phyloP scores from a whole-genome alignment of 2,329 filamentous ascomycete species.

The Aspergillus arachidicola region DNA sequence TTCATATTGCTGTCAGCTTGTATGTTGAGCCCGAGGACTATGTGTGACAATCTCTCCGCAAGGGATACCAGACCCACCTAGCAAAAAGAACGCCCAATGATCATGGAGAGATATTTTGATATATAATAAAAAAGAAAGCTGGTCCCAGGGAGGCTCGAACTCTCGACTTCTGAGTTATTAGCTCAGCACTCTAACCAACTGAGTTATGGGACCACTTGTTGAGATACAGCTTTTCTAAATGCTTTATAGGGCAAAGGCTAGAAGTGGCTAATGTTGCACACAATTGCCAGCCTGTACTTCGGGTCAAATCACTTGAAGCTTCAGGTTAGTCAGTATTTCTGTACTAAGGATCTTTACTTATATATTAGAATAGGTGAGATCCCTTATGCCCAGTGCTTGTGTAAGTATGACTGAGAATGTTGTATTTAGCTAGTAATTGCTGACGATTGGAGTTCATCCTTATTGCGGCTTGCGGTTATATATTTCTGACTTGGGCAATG shows the following conservation, averaged over 20 bases:
- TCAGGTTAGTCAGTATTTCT: too few relatives aligned
- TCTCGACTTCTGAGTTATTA: conserved; percentile 4
- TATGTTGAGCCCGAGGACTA: too few relatives aligned
- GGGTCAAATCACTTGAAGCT: too few relatives aligned
- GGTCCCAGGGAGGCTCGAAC: conserved; percentile 1
- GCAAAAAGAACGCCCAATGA: background rate
- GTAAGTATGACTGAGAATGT: too few relatives aligned
- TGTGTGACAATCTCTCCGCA: background rate
- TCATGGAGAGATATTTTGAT: too few relatives aligned
- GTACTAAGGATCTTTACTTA: too few relatives aligned
- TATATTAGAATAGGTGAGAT: too few relatives aligned
- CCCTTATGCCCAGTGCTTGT: fast-evolving
- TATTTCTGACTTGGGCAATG: background rate
- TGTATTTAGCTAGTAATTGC: too few relatives aligned
- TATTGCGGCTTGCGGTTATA: background rate
- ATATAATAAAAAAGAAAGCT: background rate
- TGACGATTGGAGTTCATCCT: background rate
- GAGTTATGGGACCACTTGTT: background rate
- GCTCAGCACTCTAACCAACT: conserved; percentile 3
- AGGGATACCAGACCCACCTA: background rate
- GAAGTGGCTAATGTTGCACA: fast-evolving
- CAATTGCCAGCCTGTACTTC: too few relatives aligned
- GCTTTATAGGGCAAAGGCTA: background rate
- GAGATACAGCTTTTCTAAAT: fast-evolving
- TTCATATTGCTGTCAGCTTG: too few relatives aligned